A percentile compares a stretch with the other conserved stretches of the same genome.
Evolutionary conservation across 208 protist species (phyloP).

Genomic region (Lotmaria passim): DNA sequence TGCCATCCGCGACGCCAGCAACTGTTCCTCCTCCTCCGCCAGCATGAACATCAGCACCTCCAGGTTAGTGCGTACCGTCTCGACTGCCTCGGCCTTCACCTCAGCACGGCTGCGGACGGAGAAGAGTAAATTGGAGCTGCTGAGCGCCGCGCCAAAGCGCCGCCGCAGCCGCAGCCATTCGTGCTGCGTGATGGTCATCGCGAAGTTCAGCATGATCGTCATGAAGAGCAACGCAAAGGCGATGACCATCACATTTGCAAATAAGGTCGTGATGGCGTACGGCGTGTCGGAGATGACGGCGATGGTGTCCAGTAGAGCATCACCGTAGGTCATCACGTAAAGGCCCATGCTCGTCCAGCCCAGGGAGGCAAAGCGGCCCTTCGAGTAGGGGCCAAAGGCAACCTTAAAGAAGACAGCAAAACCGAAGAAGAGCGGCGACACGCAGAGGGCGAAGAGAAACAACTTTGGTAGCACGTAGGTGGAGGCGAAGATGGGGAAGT

Average conservation of each 20-base stretch:
- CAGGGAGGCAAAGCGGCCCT: constrained; percentile 43
- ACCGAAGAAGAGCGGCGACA: constrained; percentile 56
- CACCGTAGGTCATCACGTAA: constrained; percentile 68
- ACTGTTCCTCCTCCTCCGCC: constrained; percentile 30
- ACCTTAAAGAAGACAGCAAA: constrained; percentile 57
- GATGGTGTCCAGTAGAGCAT: constrained; percentile 55
- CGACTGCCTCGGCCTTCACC: constrained; percentile 49
- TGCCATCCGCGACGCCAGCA: background rate
- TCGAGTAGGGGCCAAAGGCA: constrained; percentile 56
- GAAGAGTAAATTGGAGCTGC: constrained; percentile 46
- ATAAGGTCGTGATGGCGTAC: constrained; percentile 28
- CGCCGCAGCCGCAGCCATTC: constrained; percentile 55
- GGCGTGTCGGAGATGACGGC: constrained; percentile 31
- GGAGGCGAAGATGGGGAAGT: constrained; percentile 53
- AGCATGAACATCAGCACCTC: constrained; percentile 53
- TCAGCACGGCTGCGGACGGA: constrained; percentile 49
- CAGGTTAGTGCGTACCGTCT: constrained; percentile 45
- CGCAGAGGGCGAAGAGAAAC: constrained; percentile 42
- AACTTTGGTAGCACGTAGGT: constrained; percentile 47
- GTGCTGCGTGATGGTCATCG: constrained; percentile 62
- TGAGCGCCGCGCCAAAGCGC: constrained; percentile 49
- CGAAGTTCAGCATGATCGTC: constrained; percentile 68
- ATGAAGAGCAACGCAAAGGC: constrained; percentile 55
- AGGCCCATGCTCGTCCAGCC: constrained; percentile 47
- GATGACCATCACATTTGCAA: constrained; percentile 52